Evolutionary conservation across 2,329 filamentous ascomycete genomes (phyloP), one percentile per base, ranked within the genome.

Genomic region (Cladorrhinum sp.): DNA sequence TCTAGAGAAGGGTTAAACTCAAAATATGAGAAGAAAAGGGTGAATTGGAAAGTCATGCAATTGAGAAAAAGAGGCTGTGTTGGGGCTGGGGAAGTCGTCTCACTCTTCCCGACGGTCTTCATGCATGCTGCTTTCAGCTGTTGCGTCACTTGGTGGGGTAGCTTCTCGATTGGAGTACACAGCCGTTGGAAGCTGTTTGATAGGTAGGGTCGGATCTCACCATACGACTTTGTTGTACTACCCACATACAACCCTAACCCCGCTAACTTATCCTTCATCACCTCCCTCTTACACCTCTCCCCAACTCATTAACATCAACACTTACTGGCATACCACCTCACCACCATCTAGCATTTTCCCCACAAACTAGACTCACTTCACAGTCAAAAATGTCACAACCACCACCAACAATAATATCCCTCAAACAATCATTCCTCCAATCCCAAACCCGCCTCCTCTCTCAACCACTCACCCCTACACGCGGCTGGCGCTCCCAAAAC

Each of bases 341-440:
- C 23, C 36, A 45, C 32, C 32, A 29, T 10, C 2, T 8, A 18
- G 12, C 7, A 18, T 16, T 2, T 10, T n/a, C n/a, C n/a, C n/a
- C n/a, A n/a, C n/a, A n/a, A n/a, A n/a, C n/a, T n/a, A n/a, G n/a
- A n/a, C n/a, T 18, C 24, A 20, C n/a, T 41, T n/a, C 25, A 48
- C 22, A 18, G 36, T n/a, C 22, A n/a, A 59, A 51, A 57, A 74
- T 72, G 69, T 60, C 72, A 45, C 65, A 66, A 23, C 53, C 72
- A 6, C 73, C 80, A 1, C 83, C 83, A 2, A 86, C 85, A 1
- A 79, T 87, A 63, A 77, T 86, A 51, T 77, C 83, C 23, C 77
- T 87, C 57, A 91, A 91, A 71, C 82, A 85, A 54, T 70, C 79
- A 62, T 91, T 91, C 71, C 77, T 91, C 36, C 77, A 78, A 50